Evolutionary conservation across 208 protist species (phyloP).

Genomic region (Borovskyia barvae): DNA sequence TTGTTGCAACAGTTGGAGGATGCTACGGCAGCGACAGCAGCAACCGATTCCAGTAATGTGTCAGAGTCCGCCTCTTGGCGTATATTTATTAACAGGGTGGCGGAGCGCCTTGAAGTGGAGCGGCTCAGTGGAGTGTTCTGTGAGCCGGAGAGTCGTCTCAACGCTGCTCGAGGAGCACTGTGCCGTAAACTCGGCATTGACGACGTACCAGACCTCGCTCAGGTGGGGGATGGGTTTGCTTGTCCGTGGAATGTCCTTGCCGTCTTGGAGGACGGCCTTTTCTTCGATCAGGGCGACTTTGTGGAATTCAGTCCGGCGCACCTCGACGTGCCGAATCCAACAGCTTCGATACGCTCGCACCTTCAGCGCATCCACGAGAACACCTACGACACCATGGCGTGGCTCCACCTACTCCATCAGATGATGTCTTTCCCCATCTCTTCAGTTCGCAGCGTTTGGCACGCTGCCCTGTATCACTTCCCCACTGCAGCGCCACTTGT

Average conservation of each 20-base stretch:
- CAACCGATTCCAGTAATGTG: not conserved
- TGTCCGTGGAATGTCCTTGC: slow-evolving; percentile 82
- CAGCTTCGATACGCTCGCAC: slow-evolving; percentile 35
- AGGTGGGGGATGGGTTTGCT: slow-evolving; percentile 43
- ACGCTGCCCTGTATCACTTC: slow-evolving; percentile 68
- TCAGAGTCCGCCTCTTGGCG: slow-evolving; percentile 12
- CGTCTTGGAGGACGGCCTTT: slow-evolving; percentile 29
- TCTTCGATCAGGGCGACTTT: slow-evolving; percentile 19
- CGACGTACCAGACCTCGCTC: slow-evolving; percentile 35
- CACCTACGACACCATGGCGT: slow-evolving; percentile 59
- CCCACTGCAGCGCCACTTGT: slow-evolving; percentile 62
- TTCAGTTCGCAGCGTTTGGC: slow-evolving; percentile 64
- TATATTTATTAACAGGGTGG: slow-evolving; percentile 62
- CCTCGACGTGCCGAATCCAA: slow-evolving; percentile 63
- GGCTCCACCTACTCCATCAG: slow-evolving; percentile 57
- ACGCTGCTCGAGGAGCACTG: slow-evolving; percentile 7
- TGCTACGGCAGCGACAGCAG: not conserved
- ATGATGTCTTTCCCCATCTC: slow-evolving; percentile 68
- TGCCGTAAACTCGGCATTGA: slow-evolving; percentile 51
- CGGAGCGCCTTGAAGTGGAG: slow-evolving; percentile 65
- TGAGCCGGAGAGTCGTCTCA: slow-evolving; percentile 20
- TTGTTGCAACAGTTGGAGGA: slow-evolving; percentile 29
- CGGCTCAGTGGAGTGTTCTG: slow-evolving; percentile 55
- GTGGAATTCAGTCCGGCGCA: slow-evolving; percentile 17
- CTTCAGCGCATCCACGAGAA: slow-evolving; percentile 51